Base-by-base conservation (phyloP, 352 stramenopile species). In the Globisporangium lucens region DNA sequence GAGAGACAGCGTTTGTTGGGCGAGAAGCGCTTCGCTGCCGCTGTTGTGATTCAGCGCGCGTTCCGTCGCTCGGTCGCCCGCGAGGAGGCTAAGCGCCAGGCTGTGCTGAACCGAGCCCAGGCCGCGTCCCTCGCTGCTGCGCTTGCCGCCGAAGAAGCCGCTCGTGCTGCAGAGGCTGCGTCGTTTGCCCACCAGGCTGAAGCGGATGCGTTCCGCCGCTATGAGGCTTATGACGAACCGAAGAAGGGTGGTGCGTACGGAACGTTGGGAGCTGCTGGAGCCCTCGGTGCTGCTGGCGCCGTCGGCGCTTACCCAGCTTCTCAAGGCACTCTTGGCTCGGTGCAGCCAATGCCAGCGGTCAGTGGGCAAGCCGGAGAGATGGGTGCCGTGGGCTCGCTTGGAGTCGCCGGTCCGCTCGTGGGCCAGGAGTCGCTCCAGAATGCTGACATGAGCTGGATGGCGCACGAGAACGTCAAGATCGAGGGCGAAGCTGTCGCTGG, bases 391-490 rank as follows among this genome's bases (percentile, higher is more conserved):
- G 87, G 87, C 13, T 90, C 83, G 0, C 75, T 91, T 36, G 85
- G 85, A 59, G 87, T 95, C 24, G 74, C 85, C 6, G 85, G 85
- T 30, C 83, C 86, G 4, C 78, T 92, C 57, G 78, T 93, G 4
- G 85, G 83, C 46, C 83, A 95, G 61, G 88, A 95, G 57, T 89
- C 86, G 15, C 78, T 95, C 46, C 84, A 93, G 72, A 91, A 90
- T 58, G 80, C 85, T 3, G 88, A 96, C 65, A 70, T 96, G 73
- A 94, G 83, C 75, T 96, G 88, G 88, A 82, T 94, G 67, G 85
- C 83, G 35, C 81, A 90, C 17, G 87, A 96, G 62, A 90, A 89
- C 62, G 78, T 82, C 41, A 91, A 91, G 72, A 74, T 93, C 36
- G 84, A 93, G 66, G 83, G 86, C 49, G 82, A 94, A 64, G 86